These are phyloP conservation scores for Solanum clarkiae DNA, from an alignment of 257 asterid species.

Conservation along the genomic window DNA sequence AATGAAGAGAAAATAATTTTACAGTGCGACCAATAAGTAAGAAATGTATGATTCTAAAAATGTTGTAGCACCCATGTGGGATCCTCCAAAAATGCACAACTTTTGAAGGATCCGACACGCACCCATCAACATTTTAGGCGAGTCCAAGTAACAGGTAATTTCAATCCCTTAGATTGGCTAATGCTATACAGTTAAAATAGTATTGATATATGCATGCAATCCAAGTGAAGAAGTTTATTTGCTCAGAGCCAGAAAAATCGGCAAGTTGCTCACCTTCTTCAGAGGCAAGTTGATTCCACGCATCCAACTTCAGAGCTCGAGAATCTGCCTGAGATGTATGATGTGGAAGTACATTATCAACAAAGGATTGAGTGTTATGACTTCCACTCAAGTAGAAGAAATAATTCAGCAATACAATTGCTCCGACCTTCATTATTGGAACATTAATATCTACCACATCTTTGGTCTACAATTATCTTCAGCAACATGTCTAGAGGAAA, in stretches of 20 bases:
- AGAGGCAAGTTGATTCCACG: conserved; percentile 84
- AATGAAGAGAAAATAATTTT: background rate
- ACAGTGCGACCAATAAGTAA: background rate
- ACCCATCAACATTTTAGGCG: background rate
- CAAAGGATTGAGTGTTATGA: background rate
- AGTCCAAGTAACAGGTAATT: background rate
- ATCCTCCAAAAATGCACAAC: background rate
- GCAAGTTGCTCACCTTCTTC: conserved; percentile 59
- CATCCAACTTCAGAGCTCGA: conserved; percentile 55
- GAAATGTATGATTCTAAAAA: background rate
- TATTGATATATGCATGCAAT: background rate
- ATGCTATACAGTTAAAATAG: background rate
- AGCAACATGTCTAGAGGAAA: background rate
- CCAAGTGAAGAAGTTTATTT: background rate
- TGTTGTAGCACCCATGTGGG: background rate
- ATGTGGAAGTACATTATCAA: background rate
- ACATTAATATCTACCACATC: background rate
- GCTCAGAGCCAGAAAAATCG: background rate
- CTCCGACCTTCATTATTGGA: background rate
- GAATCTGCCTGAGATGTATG: conserved; percentile 58
- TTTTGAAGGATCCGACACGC: background rate
- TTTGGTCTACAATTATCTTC: background rate
- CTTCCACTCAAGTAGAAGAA: background rate
- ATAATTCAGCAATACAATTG: background rate
- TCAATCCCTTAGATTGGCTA: background rate